Base-by-base conservation (phyloP, 441 rosid species). In the Populus hybrid region DNA sequence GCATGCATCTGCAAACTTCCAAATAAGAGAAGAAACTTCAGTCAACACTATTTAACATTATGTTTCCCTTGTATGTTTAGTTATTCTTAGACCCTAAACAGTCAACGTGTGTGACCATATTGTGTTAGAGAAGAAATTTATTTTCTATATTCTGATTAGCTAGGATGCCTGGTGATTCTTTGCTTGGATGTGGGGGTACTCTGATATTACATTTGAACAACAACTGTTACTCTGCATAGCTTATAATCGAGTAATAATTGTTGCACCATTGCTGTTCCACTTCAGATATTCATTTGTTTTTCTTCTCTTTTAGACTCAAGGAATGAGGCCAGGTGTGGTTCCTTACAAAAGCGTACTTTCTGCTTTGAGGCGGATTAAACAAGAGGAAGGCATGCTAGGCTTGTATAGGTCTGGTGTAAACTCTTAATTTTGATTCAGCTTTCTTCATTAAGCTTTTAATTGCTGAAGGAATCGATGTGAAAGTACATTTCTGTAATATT, bases 301-400 rank as follows among this genome's bases (percentile, higher is more conserved):
- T 71, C 63, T 77, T 30, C 74, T 79, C 61, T 72, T 75, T 69
- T 59, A 96, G 98, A 90, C 98, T 14, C 99, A 95, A 81, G 97
- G 95, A 77, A 92, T 94, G 92, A 90, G 97, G 83, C 76, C 91
- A 5, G 90, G 75, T 24, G 97, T 94, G 80, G 89, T 96, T 82
- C 99, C 99, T n/a, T 95, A 95, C 77, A 90, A 86, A 81, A 87
- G 97, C 40, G 80, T 92, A 67, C 76, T 84, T 81, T 91, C 98
- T 74, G 98, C 98, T 77, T 87, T 96, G 69, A 87, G 79, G 73
- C 91, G 98, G 86, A 96, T 96, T 71, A 78, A 85, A 26, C 86
- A 71, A 28, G 99, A 96, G 85, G 98, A 96, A 90, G 99, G 97
- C 68, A 20, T 95, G 0, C 90, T 91, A 59, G 99, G 99, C 74